These are phyloP conservation scores for Mortierella sp. DNA, from an alignment of 371 early-diverging fungal genomes.

Conservation along the genomic window DNA sequence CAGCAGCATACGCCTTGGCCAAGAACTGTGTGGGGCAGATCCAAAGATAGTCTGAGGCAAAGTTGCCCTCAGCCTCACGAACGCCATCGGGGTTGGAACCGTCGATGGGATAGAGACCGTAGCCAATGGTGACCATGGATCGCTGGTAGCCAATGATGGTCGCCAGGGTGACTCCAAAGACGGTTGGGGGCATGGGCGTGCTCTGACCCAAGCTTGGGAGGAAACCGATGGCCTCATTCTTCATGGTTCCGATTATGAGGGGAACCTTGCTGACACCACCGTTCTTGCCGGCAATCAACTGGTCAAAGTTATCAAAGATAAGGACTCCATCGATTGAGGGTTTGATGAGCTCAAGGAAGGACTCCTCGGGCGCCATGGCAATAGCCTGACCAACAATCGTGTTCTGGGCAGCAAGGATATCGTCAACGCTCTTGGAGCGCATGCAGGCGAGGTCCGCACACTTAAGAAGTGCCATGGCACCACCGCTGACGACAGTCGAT, in stretches of 20 bases:
- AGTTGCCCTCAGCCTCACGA: slow-evolving; percentile 35
- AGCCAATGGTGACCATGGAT: slow-evolving; percentile 45
- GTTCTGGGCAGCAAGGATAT: slow-evolving; percentile 35
- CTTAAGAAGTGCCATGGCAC: slow-evolving; percentile 40
- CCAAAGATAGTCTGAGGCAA: slow-evolving; percentile 51
- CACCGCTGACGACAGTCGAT: slow-evolving; percentile 47
- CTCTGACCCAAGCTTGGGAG: slow-evolving; percentile 51
- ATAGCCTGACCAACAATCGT: slow-evolving; percentile 46
- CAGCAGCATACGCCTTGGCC: slow-evolving; percentile 44
- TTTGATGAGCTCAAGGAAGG: slow-evolving; percentile 55
- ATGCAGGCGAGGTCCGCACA: slow-evolving; percentile 46
- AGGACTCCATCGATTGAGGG: slow-evolving; percentile 48
- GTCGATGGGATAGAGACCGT: slow-evolving; percentile 36
- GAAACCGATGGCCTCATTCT: slow-evolving; percentile 53
- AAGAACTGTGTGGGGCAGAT: slow-evolving; percentile 52
- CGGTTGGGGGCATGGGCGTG: slow-evolving; percentile 46
- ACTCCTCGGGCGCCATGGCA: slow-evolving; percentile 49
- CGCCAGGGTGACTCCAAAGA: slow-evolving; percentile 39
- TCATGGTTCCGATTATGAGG: slow-evolving; percentile 52
- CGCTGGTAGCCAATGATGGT: slow-evolving; percentile 51
- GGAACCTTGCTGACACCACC: slow-evolving; percentile 51
- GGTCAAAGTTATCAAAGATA: slow-evolving; percentile 51
- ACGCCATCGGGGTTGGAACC: slow-evolving; percentile 39
- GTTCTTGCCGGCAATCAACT: slow-evolving; percentile 50
- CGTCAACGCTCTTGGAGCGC: slow-evolving; percentile 39